Conservation (phyloP, 768 basidiomycete genomes). For the Tricholoma sp. region DNA sequence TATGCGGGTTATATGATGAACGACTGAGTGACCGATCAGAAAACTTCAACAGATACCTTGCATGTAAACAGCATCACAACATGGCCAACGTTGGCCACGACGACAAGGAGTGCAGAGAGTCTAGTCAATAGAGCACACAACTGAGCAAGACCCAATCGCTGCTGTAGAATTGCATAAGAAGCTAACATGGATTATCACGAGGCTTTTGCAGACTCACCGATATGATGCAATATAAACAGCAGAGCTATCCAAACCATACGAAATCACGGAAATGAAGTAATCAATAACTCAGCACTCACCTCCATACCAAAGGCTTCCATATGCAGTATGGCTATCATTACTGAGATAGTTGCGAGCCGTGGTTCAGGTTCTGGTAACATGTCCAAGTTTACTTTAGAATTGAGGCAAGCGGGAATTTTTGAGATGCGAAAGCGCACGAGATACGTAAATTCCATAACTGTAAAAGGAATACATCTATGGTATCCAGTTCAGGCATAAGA, state of each 20-base stretch:
- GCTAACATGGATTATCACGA: not conserved
- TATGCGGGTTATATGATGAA: slow-evolving; percentile 17
- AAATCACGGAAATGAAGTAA: not conserved
- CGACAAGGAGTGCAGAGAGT: slow-evolving; percentile 41
- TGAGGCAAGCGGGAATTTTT: too few relatives aligned
- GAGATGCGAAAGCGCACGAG: too few relatives aligned
- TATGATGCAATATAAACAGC: slow-evolving; percentile 47
- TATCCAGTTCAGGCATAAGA: too few relatives aligned
- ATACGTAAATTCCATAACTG: too few relatives aligned
- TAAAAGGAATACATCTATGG: too few relatives aligned
- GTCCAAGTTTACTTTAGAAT: too few relatives aligned
- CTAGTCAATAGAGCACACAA: slow-evolving; percentile 52
- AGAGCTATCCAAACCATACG: slow-evolving; percentile 20
- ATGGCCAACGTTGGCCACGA: slow-evolving; percentile 48
- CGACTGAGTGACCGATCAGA: not conserved
- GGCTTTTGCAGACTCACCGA: slow-evolving; percentile 36
- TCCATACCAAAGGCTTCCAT: slow-evolving; percentile 47
- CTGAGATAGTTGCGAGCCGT: slow-evolving; percentile 48
- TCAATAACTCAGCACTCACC: slow-evolving; percentile 14
- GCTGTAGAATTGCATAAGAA: slow-evolving; percentile 32
- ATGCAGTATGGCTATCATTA: slow-evolving; percentile 59
- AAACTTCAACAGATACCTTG: slow-evolving; percentile 41
- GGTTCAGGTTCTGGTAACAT: slow-evolving; percentile 11
- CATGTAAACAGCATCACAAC: slow-evolving; percentile 60
- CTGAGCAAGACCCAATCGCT: slow-evolving; percentile 48